These are phyloP conservation scores for Daldinia eschscholtzii DNA, from an alignment of 2,329 filamentous ascomycete genomes.

Conservation along the genomic window DNA sequence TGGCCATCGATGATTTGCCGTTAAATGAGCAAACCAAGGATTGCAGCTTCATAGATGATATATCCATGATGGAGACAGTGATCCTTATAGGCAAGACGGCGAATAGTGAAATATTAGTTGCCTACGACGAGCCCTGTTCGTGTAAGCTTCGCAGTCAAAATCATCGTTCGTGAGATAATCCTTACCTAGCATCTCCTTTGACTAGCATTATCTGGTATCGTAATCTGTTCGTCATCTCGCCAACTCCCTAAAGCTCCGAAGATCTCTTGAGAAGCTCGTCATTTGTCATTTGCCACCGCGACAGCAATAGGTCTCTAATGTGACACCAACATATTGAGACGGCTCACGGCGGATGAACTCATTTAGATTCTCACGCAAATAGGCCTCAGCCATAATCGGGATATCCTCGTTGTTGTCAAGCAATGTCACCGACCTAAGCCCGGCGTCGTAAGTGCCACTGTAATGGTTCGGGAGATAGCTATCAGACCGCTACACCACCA, in stretches of 20 bases:
- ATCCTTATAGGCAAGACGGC: no score
- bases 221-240: slow-evolving; percentile 74
- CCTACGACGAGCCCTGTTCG: slow-evolving; percentile 55
- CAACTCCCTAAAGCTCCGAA: slow-evolving; percentile 73
- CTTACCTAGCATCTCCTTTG: slow-evolving; percentile 54
- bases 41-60: no score
- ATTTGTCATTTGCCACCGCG: slow-evolving; percentile 60
- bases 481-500: neutral
- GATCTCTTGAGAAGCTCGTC: slow-evolving; percentile 69
- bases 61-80: no score
- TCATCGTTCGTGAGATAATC: slow-evolving; percentile 65
- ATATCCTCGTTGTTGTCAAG: slow-evolving; percentile 74
- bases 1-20: no score
- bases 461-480: no score
- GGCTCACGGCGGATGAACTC: slow-evolving; percentile 71
- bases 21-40: no score
- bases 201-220: slow-evolving; percentile 70
- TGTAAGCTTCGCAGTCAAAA: slow-evolving; percentile 68
- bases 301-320: slow-evolving; percentile 63
- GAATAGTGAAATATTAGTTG: no score
- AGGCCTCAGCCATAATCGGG: slow-evolving; percentile 69
- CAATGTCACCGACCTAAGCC: slow-evolving; percentile 59
- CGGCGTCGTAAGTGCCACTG: neutral
- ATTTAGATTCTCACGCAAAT: slow-evolving; percentile 69
- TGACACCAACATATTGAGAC: slow-evolving; percentile 70